Evolutionary conservation across 306 rosid species (phyloP).

Genomic region (Lathyrus tuberosus): DNA sequence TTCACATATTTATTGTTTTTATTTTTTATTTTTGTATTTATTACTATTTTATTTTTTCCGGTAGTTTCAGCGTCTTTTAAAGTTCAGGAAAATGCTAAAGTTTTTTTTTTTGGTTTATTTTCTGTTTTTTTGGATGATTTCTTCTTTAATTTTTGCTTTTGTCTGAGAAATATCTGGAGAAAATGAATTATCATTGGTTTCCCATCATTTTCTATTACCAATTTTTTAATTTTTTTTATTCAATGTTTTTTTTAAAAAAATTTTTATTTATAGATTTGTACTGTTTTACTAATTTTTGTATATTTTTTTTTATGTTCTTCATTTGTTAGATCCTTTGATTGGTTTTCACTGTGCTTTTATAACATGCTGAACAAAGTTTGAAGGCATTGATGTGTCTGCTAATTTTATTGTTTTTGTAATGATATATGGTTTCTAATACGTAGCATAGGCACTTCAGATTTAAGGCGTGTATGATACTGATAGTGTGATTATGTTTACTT

Average conservation of each 20-base stretch:
- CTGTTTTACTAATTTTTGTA: conserved; percentile 31
- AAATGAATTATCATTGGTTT: conserved; percentile 21
- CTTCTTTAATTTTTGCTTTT: conserved; percentile 19
- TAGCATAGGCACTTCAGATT: background rate
- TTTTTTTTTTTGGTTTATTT: conserved; percentile 2
- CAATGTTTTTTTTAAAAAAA: conserved; percentile 19
- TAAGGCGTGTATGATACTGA: background rate
- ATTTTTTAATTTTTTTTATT: conserved; percentile 14
- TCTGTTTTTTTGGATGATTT: conserved; percentile 6
- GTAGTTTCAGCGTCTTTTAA: conserved; percentile 38
- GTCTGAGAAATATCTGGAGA: conserved; percentile 35
- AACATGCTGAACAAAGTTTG: conserved; percentile 39
- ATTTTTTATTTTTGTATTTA: conserved; percentile 13
- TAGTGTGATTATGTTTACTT: background rate
- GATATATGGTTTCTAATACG: background rate
- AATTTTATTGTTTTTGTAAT: conserved; percentile 11
- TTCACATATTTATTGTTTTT: background rate
- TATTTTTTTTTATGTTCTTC: conserved; percentile 6
- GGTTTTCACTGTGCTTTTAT: conserved; percentile 35
- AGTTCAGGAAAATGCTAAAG: conserved; percentile 34
- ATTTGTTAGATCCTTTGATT: conserved; percentile 31
- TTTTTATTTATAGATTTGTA: background rate
- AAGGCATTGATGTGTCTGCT: conserved; percentile 22
- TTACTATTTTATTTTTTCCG: conserved; percentile 22
- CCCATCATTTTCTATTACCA: background rate